Conservation (phyloP, 768 basidiomycete genomes). For the Tubosaeta sp. region DNA sequence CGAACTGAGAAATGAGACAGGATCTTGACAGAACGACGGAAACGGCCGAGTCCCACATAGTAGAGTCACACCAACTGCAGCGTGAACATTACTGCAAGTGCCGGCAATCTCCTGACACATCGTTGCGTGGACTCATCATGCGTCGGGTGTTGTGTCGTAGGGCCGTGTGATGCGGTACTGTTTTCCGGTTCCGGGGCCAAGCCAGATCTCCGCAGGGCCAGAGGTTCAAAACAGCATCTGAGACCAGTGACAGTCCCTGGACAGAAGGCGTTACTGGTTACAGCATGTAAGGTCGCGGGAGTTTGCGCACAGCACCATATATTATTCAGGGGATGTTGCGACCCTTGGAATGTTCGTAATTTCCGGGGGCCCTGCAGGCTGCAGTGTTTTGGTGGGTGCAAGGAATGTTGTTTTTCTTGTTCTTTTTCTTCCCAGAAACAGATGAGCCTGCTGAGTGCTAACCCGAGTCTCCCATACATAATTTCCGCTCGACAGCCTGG, state of each 20-base stretch:
- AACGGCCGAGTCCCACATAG: not conserved
- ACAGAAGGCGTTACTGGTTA: slow-evolving; percentile 6
- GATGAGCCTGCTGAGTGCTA: slow-evolving; percentile 2
- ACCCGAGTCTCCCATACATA: slow-evolving; percentile 1
- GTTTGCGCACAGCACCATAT: not conserved
- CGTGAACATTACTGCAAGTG: not conserved
- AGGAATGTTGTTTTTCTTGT: slow-evolving; percentile 1
- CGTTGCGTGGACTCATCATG: slow-evolving; percentile 11
- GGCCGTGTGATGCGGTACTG: slow-evolving; percentile 2
- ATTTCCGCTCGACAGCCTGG: slow-evolving; percentile 5
- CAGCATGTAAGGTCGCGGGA: slow-evolving; percentile 1
- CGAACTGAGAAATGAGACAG: not conserved
- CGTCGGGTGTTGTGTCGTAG: slow-evolving; percentile 8
- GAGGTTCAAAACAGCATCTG: slow-evolving; percentile 5
- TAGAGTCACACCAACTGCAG: not conserved
- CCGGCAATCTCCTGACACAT: slow-evolving; percentile 8
- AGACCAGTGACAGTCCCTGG: slow-evolving; percentile 4
- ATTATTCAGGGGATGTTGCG: slow-evolving; percentile 4
- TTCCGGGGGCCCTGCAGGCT: slow-evolving; percentile 12
- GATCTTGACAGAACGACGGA: not conserved
- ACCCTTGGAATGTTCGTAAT: slow-evolving; percentile 18
- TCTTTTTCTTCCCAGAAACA: slow-evolving; percentile 1
- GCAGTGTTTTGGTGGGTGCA: slow-evolving; percentile 1
- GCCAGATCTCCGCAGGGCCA: slow-evolving; percentile 11
- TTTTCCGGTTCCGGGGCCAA: slow-evolving; percentile 22